Conservation (phyloP, 1,139 yeast genomes). For the Schizosaccharomyces versatilis region DNA sequence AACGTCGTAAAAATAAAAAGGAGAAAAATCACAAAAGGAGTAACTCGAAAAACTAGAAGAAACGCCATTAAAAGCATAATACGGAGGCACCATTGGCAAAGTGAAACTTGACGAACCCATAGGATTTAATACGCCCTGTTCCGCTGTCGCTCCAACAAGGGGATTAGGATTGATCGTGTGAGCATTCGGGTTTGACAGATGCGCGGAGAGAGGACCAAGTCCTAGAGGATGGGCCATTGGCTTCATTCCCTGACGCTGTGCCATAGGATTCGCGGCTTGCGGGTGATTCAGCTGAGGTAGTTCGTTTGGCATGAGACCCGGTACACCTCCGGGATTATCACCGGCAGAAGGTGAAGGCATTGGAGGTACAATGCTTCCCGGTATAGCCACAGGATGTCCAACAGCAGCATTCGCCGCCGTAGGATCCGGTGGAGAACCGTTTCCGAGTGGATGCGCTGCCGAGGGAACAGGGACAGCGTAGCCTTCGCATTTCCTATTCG, state of each 20-base stretch:
- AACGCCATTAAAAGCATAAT: background rate
- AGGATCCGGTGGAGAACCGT: background rate
- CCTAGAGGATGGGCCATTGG: background rate
- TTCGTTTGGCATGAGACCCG: background rate
- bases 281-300: background rate
- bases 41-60: background rate
- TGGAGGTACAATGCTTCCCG: background rate
- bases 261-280: background rate
- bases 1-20: background rate
- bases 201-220: background rate
- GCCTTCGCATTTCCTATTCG: slow-evolving; percentile 15
- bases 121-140: too few relatives aligned
- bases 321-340: background rate
- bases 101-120: background rate
- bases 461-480: slow-evolving; percentile 6
- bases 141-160: too few relatives aligned
- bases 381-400: background rate
- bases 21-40: background rate
- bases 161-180: background rate
- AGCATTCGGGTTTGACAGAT: background rate
- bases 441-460: background rate
- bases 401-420: background rate
- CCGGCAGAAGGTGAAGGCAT: background rate
- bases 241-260: background rate
- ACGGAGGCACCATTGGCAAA: background rate